A percentile compares a stretch with the other conserved stretches of the same genome.
Evolutionary conservation across 2,329 filamentous ascomycete species (phyloP).

Genomic region (Metarhizium guizhouense): DNA sequence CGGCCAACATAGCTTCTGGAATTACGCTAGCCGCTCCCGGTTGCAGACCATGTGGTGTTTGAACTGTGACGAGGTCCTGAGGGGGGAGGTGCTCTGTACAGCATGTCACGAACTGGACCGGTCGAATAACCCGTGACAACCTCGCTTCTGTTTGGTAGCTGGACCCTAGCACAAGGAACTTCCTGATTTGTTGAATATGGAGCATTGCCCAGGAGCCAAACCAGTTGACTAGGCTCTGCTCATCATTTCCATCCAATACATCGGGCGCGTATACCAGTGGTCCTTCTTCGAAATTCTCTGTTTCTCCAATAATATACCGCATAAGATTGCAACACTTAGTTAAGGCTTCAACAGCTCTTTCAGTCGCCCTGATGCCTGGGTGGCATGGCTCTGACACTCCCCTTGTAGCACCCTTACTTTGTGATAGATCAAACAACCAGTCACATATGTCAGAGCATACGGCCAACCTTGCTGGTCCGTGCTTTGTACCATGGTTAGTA

Average conservation of each 20-base stretch:
- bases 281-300: conserved; percentile 8
- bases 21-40: background rate
- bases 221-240: conserved; percentile 54
- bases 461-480: conserved; percentile 17
- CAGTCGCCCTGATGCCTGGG: background rate
- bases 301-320: conserved; percentile 10
- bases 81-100: background rate
- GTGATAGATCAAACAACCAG: conserved; percentile 20
- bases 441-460: conserved; percentile 19
- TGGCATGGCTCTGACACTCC: background rate
- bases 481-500: conserved; percentile 4
- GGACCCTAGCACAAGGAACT: conserved; percentile 48
- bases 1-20: background rate
- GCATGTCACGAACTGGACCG: conserved; percentile 1
- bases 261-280: conserved; percentile 37
- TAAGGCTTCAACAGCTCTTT: conserved; percentile 1
- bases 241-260: conserved; percentile 46
- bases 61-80: background rate
- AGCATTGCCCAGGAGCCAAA: conserved; percentile 49
- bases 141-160: conserved; percentile 11
- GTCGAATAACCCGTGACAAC: conserved; percentile 15
- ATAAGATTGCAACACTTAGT: conserved; percentile 15
- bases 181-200: conserved; percentile 41
- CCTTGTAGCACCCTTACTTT: conserved; percentile 9
- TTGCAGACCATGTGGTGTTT: background rate